Conservation (phyloP, 2,329 filamentous ascomycete species). For the Verticillium tricorpus region DNA sequence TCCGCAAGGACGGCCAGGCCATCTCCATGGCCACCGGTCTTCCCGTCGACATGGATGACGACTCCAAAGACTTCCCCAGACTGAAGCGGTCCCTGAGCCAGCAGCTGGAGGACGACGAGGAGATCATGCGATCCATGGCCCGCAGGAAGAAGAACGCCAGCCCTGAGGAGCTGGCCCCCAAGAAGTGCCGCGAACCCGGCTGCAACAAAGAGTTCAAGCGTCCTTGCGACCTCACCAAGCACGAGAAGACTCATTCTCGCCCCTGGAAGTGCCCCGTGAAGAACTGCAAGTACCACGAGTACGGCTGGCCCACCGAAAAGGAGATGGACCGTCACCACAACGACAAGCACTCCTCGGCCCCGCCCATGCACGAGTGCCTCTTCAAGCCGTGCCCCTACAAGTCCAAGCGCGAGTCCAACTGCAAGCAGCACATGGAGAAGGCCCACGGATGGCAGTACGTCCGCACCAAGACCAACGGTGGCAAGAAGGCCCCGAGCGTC, state of each 20-base stretch:
- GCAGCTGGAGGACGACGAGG: conserved; percentile 72
- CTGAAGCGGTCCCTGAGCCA: conserved; percentile 66
- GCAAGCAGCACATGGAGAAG: conserved; percentile 99
- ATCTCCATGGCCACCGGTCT: conserved; percentile 72
- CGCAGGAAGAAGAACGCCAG: conserved; percentile 90
- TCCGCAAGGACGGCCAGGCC: conserved; percentile 73
- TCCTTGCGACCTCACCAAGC: conserved; percentile 95
- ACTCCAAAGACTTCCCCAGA: conserved; percentile 41
- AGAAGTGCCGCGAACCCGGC: conserved; percentile 68
- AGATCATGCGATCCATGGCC: conserved; percentile 88
- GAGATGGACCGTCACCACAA: conserved; percentile 94
- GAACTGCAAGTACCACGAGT: conserved; percentile 83
- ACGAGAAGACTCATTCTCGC: conserved; percentile 95
- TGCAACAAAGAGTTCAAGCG: conserved; percentile 94
- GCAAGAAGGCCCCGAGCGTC: conserved; percentile 47
- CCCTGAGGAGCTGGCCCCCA: conserved; percentile 75
- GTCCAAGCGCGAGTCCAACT: conserved; percentile 93
- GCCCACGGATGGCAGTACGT: conserved; percentile 87
- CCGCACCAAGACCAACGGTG: conserved; percentile 84
- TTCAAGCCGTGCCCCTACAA: conserved; percentile 85
- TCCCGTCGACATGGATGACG: conserved; percentile 52
- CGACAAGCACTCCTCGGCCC: conserved; percentile 84
- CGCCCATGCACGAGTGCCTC: conserved; percentile 77
- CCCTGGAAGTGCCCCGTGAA: conserved; percentile 87
- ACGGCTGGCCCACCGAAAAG: conserved; percentile 96